phyloP scores from a whole-genome alignment of 2,329 filamentous ascomycete species.

The Claviceps digitariae region DNA sequence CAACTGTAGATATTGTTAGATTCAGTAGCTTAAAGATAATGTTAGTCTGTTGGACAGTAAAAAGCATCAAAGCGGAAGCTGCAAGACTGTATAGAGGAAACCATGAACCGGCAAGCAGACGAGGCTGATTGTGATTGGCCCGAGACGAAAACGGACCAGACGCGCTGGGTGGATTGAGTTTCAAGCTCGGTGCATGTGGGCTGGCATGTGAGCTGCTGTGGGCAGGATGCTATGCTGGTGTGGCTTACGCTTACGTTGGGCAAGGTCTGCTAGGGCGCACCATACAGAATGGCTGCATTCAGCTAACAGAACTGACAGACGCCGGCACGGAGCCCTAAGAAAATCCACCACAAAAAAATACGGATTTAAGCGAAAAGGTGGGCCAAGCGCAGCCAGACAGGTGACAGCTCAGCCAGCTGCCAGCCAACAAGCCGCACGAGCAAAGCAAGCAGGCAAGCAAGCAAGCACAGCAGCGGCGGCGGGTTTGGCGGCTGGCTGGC shows the following conservation, averaged over 20 bases:
- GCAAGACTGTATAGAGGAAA: neutral
- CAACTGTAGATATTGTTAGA: neutral
- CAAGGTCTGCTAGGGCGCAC: neutral
- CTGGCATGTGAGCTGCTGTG: neutral
- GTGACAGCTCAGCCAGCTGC: no score
- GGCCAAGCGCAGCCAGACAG: neutral
- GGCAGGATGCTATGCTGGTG: no score
- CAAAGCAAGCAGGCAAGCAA: neutral
- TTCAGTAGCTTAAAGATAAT: neutral
- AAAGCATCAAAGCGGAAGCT: neutral
- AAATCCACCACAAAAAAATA: conserved; percentile 13
- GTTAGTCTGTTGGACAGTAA: neutral
- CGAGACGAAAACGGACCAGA: neutral
- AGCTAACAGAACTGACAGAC: conserved; percentile 1
- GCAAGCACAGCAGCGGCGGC: no score
- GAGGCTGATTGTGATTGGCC: conserved; percentile 1
- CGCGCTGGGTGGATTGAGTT: neutral
- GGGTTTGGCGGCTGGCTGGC: neutral
- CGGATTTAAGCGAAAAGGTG: conserved; percentile 11
- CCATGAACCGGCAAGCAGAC: neutral
- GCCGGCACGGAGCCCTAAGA: conserved; percentile 12
- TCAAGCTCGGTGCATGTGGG: no score
- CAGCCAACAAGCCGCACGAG: neutral
- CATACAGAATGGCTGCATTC: no score
- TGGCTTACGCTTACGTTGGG: neutral